Base-by-base conservation (phyloP, 257 asterid genomes). In the Striga asiatica region DNA sequence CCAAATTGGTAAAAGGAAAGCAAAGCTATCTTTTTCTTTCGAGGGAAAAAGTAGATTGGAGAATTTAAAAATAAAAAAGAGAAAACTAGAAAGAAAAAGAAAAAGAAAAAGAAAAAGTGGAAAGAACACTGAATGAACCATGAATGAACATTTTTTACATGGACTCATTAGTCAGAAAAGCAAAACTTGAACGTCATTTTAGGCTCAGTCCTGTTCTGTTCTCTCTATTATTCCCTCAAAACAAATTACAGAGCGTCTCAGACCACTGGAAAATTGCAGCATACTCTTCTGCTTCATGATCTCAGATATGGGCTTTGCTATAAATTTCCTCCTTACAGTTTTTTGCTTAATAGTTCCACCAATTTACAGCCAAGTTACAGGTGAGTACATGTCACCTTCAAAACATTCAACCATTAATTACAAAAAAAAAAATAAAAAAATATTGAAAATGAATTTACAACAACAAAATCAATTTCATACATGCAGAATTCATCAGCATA, bases 401-500 rank as follows among this genome's bases (percentile, higher is more conserved):
- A 3, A 4, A 25, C 34, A 32, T 5, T 32, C 38, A 32, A 7
- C 10, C 38, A 6, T 32, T 2, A 2, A 8, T 0, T 34, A 8
- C 41, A 3, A 8, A 12, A 34, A 34, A 34, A 1, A 34, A 34
- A 34, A 34, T 34, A 8, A 9, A 1, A 16, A 43, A 43, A 3
- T 19, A n/a, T 13, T 41, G 2, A 2, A 13, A 41, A 41, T 13
- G 35, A 31, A 21, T 21, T 7, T 60, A 54, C 25, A 11, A 12
- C 34, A n/a, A n/a, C 25, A 58, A 49, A 32, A 21, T 32, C 77
- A n/a, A n/a, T n/a, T n/a, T n/a, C n/a, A n/a, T n/a, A n/a, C n/a
- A n/a, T n/a, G 97, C 96, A 87, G 98, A 91, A 64, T 91, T 91
- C 78, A 65, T 76, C 22, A 92, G 94, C 68, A 72, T 92, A 69